phyloP scores from a whole-genome alignment of 2,329 filamentous ascomycete genomes.

The Fusarium abutilonis region DNA sequence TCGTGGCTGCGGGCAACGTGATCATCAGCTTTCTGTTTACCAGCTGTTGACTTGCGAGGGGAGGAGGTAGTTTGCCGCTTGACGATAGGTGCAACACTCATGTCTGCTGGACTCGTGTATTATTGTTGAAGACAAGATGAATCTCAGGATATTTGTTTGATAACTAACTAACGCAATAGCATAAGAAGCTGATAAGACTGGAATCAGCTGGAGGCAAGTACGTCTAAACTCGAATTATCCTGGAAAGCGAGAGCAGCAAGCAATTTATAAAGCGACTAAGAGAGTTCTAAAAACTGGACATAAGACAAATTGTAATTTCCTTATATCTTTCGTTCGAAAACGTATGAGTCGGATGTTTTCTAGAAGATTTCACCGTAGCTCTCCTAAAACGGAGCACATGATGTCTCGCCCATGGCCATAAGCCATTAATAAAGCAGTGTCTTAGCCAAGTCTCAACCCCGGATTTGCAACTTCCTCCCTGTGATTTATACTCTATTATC shows the following conservation, averaged over 20 bases:
- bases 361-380: background rate
- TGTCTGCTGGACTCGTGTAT: background rate
- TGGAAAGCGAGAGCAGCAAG: background rate
- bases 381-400: constrained; percentile 9
- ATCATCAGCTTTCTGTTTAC: background rate
- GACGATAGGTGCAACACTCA: background rate
- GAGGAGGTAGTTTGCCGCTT: background rate
- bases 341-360: constrained; percentile 4
- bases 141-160: background rate
- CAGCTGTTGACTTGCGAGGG: background rate
- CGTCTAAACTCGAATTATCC: background rate
- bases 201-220: background rate
- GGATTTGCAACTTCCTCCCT: background rate
- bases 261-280: background rate
- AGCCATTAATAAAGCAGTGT: constrained; percentile 1
- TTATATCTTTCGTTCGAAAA: constrained; percentile 12
- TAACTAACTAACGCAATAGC: background rate
- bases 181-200: background rate
- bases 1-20: background rate
- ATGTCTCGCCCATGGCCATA: constrained; percentile 18
- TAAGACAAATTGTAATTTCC: background rate
- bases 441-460: constrained; percentile 5
- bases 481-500: background rate
- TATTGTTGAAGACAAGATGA: background rate
- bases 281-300: background rate